Evolutionary conservation across 495 filamentous ascomycete genomes (phyloP).

Genomic region (Stereocaulon alpinum): DNA sequence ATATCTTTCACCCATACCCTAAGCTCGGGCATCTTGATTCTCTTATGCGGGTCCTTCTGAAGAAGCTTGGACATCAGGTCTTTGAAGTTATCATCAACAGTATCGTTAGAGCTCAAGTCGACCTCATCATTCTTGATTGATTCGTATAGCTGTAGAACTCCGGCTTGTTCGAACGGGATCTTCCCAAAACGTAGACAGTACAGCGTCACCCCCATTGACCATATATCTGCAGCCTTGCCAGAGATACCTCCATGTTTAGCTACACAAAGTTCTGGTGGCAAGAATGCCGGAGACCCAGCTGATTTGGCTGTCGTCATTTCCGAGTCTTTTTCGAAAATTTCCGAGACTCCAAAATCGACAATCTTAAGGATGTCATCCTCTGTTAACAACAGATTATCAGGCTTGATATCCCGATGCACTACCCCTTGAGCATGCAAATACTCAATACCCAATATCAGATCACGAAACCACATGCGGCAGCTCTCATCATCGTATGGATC

Average conservation of each 20-base stretch:
- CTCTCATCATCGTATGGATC: conserved; percentile 75
- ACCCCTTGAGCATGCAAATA: conserved; percentile 94
- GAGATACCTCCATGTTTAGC: conserved; percentile 80
- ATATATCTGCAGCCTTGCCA: conserved; percentile 86
- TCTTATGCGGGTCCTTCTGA: conserved; percentile 64
- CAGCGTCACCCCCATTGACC: conserved; percentile 96
- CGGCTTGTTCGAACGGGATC: conserved; percentile 71
- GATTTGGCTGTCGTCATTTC: conserved; percentile 92
- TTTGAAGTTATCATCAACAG: conserved; percentile 47
- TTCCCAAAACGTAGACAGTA: conserved; percentile 85
- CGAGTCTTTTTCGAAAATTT: conserved; percentile 88
- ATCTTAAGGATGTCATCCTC: conserved; percentile 89
- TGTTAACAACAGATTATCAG: conserved; percentile 87
- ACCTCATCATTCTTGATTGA: conserved; percentile 63
- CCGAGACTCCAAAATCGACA: conserved; percentile 95
- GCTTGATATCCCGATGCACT: conserved; percentile 95
- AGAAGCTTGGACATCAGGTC: conserved; percentile 59
- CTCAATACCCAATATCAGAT: conserved; percentile 91
- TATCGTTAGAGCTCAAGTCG: conserved; percentile 12
- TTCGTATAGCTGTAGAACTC: conserved; percentile 79
- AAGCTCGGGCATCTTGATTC: conserved; percentile 72
- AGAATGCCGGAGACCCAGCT: conserved; percentile 88
- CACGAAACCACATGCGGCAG: conserved; percentile 87
- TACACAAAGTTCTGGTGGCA: conserved; percentile 87
- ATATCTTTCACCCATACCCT: conserved; percentile 46